Percentiles rank a stretch among this genome's conserved stretches.
Evolutionary conservation across 2,329 filamentous ascomycete genomes (phyloP).

Genomic region (Xylariales sp.): DNA sequence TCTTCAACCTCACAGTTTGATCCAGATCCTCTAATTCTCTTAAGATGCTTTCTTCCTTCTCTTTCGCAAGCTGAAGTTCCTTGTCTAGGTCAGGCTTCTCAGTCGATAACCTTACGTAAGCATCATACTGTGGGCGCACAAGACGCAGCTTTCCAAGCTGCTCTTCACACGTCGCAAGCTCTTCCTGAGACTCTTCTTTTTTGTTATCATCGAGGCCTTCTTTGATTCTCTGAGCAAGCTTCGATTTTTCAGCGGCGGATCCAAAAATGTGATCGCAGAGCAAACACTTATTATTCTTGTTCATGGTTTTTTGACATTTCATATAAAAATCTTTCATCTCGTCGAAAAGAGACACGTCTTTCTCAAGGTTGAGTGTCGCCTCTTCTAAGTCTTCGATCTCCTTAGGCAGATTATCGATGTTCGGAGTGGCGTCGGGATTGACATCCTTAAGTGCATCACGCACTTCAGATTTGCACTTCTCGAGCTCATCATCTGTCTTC

Average conservation of each 20-base stretch:
- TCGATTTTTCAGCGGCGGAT: constrained; percentile 56
- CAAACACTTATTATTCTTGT: constrained; percentile 67
- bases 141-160: constrained; percentile 56
- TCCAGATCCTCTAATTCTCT: constrained; percentile 65
- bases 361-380: constrained; percentile 57
- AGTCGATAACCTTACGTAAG: constrained; percentile 62
- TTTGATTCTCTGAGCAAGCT: constrained; percentile 63
- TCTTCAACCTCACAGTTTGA: constrained; percentile 57
- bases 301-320: constrained; percentile 61
- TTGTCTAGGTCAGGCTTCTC: constrained; percentile 68
- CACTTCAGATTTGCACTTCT: constrained; percentile 55
- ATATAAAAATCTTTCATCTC: constrained; percentile 68
- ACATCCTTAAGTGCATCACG: constrained; percentile 41
- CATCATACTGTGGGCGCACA: constrained; percentile 67
- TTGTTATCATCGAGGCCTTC: constrained; percentile 58
- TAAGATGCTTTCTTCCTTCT: constrained; percentile 57
- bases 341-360: constrained; percentile 65
- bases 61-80: constrained; percentile 58
- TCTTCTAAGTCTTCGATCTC: constrained; percentile 46
- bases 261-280: constrained; percentile 71
- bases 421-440: constrained; percentile 33
- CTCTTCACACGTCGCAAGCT: constrained; percentile 46
- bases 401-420: constrained; percentile 50
- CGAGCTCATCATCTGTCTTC: constrained; percentile 58
- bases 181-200: constrained; percentile 57